Evolutionary conservation across 345 rosid genomes (phyloP).

Genomic region (Rhizophora mangle): DNA sequence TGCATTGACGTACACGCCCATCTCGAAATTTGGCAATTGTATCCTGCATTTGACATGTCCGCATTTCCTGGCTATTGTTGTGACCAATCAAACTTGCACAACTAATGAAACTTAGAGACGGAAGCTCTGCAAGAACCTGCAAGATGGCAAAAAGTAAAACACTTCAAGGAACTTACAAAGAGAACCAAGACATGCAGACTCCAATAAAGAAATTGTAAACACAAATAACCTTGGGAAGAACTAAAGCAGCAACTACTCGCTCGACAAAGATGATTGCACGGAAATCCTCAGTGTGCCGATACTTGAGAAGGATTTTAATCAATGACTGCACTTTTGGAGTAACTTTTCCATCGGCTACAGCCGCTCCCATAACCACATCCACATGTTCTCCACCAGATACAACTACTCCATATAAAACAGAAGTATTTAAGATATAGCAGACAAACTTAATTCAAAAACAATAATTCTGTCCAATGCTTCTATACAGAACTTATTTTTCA

Average conservation of each 20-base stretch:
- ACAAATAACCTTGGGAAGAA: slow-evolving; percentile 85
- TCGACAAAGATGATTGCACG: slow-evolving; percentile 99
- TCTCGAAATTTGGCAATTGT: slow-evolving; percentile 87
- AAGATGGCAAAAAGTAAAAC: slow-evolving; percentile 17
- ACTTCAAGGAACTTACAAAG: slow-evolving; percentile 1
- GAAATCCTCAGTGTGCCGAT: slow-evolving; percentile 88
- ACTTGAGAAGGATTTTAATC: slow-evolving; percentile 76
- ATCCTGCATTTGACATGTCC: slow-evolving; percentile 93
- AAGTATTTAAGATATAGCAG: slow-evolving; percentile 11
- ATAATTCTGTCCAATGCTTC: neutral
- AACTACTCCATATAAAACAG: slow-evolving; percentile 41
- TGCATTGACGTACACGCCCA: slow-evolving; percentile 70
- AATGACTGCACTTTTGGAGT: slow-evolving; percentile 95
- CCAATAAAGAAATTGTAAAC: slow-evolving; percentile 1
- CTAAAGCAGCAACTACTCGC: slow-evolving; percentile 95
- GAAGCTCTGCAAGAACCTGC: slow-evolving; percentile 90
- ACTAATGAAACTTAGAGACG: slow-evolving; percentile 76
- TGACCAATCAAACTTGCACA: slow-evolving; percentile 97
- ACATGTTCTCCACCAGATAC: slow-evolving; percentile 98
- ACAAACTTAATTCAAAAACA: neutral
- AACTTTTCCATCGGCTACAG: slow-evolving; percentile 99
- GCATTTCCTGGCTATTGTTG: slow-evolving; percentile 95
- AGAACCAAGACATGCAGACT: slow-evolving; percentile 1
- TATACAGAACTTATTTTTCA: neutral
- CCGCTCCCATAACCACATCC: slow-evolving; percentile 90